Evolutionary conservation across 495 filamentous ascomycete genomes (phyloP), one percentile per base, ranked within the genome.

Genomic region (Lindgomyces ingoldianus): DNA sequence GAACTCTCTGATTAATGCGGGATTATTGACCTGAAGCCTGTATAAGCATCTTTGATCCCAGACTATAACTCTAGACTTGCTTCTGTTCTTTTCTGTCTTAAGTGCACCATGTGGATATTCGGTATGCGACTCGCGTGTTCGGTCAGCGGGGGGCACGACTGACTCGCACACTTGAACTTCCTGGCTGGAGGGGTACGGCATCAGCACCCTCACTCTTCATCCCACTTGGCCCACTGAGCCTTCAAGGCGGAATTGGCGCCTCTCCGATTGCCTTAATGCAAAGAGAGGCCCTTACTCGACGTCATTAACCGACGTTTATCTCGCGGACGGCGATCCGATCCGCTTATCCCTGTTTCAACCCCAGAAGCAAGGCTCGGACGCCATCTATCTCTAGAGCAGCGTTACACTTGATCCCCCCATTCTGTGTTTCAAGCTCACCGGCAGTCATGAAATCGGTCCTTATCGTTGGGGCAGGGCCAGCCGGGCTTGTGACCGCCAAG

Each of bases 401-500:
- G n/a, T n/a, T n/a, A n/a, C n/a, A n/a, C n/a, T n/a, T n/a, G n/a
- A n/a, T n/a, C n/a, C n/a, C n/a, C n/a, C n/a, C n/a, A n/a, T n/a
- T n/a, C n/a, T n/a, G n/a, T n/a, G n/a, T n/a, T n/a, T n/a, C n/a
- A n/a, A n/a, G n/a, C n/a, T n/a, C n/a, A n/a, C n/a, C n/a, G n/a
- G n/a, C 25, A 16, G 19, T 9, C 9, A 73, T 72, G 71, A 73
- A 75, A 61, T 63, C 70, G 0, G 73, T 78, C 39, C 59, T 70
- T n/a, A 66, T 74, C 22, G 67, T 74, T 85, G 91, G 91, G 51
- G 91, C 88, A 52, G 91, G 91, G 1, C 90, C 91, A 1, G 86
- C 89, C 21, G 91, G 91, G 3, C 83, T 96, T 14, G 87, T 89
- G 27, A 87, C 90, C 0, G 91, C 91, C 61, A 95, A 93, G 74